Conservation (phyloP, 371 early-diverging fungal species). For the Lichtheimia ramosa region DNA sequence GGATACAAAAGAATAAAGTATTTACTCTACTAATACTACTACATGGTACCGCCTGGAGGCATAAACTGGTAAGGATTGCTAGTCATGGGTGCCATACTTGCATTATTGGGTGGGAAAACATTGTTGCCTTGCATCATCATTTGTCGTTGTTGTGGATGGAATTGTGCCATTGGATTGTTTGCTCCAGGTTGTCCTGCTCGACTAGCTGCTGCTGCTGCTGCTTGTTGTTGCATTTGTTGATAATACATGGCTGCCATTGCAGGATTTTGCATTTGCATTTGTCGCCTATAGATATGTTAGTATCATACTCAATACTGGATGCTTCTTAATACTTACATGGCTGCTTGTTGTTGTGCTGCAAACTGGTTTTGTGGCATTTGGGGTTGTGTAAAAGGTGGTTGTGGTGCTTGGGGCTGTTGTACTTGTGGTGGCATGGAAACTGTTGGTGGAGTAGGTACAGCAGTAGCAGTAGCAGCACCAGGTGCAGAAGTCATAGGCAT, state of each 20-base stretch:
- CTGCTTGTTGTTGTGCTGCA: background rate
- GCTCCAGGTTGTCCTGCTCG: conserved; percentile 6
- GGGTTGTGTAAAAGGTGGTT: background rate
- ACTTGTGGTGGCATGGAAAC: conserved; percentile 9
- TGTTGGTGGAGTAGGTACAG: conserved; percentile 3
- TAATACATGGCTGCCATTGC: conserved; percentile 17
- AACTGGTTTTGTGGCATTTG: background rate
- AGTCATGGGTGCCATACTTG: conserved; percentile 9
- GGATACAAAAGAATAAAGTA: too few relatives aligned
- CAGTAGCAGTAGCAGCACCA: background rate
- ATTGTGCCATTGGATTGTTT: conserved; percentile 6
- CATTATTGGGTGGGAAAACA: conserved; percentile 11
- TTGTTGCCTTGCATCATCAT: conserved; percentile 10
- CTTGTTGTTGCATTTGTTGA: conserved; percentile 20
- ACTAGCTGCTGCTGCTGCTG: conserved; percentile 9
- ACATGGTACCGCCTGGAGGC: conserved; percentile 20
- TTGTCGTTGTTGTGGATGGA: conserved; percentile 15
- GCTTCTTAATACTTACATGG: background rate
- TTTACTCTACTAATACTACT: background rate
- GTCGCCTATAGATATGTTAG: conserved; percentile 1
- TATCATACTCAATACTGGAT: background rate
- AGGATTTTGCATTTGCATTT: conserved; percentile 9
- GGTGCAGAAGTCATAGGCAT: background rate
- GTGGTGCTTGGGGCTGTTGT: conserved; percentile 1
- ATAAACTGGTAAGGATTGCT: conserved; percentile 17